Evolutionary conservation across 2,329 filamentous ascomycete genomes (phyloP).

Genomic region (Pyrenophora teres): DNA sequence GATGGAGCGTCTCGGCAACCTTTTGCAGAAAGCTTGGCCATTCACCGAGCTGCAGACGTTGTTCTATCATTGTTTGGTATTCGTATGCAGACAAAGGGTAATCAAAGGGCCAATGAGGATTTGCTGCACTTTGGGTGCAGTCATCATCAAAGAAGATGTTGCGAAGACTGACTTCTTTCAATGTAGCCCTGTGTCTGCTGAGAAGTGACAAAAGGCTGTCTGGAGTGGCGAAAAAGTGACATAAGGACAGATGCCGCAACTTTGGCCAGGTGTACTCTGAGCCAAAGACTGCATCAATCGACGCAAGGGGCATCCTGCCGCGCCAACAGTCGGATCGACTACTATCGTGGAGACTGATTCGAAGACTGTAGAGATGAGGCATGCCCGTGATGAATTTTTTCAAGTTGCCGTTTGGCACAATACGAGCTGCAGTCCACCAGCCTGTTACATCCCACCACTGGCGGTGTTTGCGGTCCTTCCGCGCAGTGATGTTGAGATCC

Average conservation of each 20-base stretch:
- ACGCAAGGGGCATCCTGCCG: not conserved
- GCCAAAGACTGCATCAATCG: not conserved
- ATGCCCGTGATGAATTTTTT: not conserved
- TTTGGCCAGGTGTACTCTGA: constrained; percentile 1
- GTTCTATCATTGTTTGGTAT: not conserved
- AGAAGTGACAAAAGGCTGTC: constrained; percentile 9
- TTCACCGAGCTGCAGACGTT: not conserved
- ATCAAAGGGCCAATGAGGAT: not conserved
- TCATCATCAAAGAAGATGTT: not conserved
- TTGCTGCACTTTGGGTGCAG: not conserved
- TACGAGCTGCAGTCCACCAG: too few relatives aligned
- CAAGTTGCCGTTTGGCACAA: not conserved
- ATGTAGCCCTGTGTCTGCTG: constrained; percentile 9
- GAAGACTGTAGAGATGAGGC: constrained; percentile 9
- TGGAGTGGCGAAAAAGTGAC: constrained; percentile 7
- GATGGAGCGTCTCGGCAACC: not conserved
- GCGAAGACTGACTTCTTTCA: constrained; percentile 16
- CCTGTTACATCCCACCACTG: not conserved
- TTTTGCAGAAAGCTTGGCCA: constrained; percentile 1
- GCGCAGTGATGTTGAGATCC: not conserved
- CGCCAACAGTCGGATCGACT: too few relatives aligned
- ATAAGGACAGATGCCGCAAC: constrained; percentile 13
- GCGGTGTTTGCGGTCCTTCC: not conserved
- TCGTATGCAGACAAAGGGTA: not conserved
- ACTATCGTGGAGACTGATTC: not conserved